Conservation (phyloP, 768 basidiomycete genomes). For the Paxillus involutus region DNA sequence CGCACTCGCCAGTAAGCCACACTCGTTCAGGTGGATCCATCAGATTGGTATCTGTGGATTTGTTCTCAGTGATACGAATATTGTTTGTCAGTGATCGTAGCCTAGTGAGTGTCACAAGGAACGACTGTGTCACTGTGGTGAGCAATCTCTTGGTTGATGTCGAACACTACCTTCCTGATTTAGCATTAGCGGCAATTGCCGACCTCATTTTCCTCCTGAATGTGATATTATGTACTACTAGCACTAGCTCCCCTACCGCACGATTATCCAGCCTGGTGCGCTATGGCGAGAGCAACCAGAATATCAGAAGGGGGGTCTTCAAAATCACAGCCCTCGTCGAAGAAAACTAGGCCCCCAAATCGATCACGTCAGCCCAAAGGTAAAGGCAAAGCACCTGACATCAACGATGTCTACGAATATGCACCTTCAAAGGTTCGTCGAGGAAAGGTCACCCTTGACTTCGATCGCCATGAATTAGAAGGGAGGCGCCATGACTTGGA, state of each 20-base stretch:
- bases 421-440: slow-evolving; percentile 48
- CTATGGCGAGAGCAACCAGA: slow-evolving; percentile 19
- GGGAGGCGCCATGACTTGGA: slow-evolving; percentile 32
- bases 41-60: too few species aligned
- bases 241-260: background rate
- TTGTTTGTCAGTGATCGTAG: too few species aligned
- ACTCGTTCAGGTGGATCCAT: too few species aligned
- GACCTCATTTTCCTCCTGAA: slow-evolving; percentile 11
- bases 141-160: too few species aligned
- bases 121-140: too few species aligned
- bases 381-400: slow-evolving; percentile 25
- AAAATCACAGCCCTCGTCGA: slow-evolving; percentile 7
- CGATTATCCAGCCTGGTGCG: background rate
- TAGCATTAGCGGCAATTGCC: slow-evolving; percentile 8
- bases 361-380: slow-evolving; percentile 36
- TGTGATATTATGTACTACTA: background rate
- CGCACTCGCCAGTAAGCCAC: too few species aligned
- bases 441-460: slow-evolving; percentile 49
- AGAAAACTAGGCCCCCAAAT: slow-evolving; percentile 45
- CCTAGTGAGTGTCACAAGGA: too few species aligned
- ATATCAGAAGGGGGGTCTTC: slow-evolving; percentile 9
- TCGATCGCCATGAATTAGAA: slow-evolving; percentile 56
- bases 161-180: slow-evolving; percentile 26
- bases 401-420: slow-evolving; percentile 67
- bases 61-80: too few species aligned